Percentiles rank a stretch among this genome's conserved stretches.
These are phyloP conservation scores for Hypoxylon rubiginosum DNA, from an alignment of 2,329 filamentous ascomycete genomes.

Conservation along the genomic window DNA sequence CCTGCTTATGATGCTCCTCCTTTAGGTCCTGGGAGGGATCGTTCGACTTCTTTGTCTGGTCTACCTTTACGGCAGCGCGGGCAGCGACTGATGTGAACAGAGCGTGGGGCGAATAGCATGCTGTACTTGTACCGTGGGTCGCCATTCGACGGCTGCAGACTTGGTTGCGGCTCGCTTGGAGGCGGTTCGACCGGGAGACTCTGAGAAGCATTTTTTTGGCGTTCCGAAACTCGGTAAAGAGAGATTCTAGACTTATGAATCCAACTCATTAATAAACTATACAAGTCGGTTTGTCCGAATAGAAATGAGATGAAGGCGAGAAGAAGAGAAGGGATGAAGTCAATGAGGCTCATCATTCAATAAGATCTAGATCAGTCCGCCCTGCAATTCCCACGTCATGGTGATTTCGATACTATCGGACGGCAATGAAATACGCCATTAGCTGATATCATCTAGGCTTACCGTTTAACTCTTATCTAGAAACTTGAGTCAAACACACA, in stretches of 20 bases:
- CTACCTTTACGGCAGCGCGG: background rate
- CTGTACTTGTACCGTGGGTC: background rate
- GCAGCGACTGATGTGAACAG: constrained; percentile 11
- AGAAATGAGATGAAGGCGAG: background rate
- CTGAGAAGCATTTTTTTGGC: constrained; percentile 7
- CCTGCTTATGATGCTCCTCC: constrained; percentile 34
- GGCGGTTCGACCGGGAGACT: background rate
- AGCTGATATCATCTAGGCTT: background rate
- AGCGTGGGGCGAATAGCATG: background rate
- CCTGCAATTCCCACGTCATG: constrained; percentile 15
- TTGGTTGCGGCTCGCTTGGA: background rate
- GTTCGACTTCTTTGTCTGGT: constrained; percentile 37
- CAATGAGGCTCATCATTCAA: constrained; percentile 5
- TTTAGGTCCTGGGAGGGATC: constrained; percentile 36
- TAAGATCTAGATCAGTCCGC: background rate
- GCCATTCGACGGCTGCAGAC: background rate
- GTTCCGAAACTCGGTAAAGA: background rate
- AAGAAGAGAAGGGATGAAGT: constrained; percentile 3
- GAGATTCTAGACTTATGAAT: background rate
- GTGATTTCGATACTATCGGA: constrained; percentile 10
- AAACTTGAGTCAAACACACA: too few relatives aligned
- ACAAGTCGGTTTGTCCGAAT: background rate
- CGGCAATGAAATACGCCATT: background rate
- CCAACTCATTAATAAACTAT: background rate
- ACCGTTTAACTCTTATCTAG: too few relatives aligned